These are phyloP conservation scores for Colletotrichum sp. DNA, from an alignment of 2,329 filamentous ascomycete genomes.

Conservation along the genomic window DNA sequence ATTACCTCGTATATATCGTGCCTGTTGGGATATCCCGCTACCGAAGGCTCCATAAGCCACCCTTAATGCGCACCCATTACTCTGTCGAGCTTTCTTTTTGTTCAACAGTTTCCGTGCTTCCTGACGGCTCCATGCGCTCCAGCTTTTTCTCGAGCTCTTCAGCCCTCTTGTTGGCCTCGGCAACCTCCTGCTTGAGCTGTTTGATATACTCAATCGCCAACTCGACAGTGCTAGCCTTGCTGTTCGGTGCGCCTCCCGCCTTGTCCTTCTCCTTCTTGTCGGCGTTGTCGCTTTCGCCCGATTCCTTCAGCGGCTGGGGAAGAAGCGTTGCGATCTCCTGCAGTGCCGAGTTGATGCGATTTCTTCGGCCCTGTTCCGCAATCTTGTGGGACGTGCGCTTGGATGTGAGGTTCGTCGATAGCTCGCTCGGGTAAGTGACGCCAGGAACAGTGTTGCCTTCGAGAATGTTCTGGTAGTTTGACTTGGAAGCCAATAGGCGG, in stretches of 20 bases:
- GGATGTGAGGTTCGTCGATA: constrained; percentile 92
- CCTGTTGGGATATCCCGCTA: neutral
- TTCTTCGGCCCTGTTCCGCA: constrained; percentile 92
- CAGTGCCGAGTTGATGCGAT: constrained; percentile 92
- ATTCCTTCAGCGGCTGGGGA: constrained; percentile 60
- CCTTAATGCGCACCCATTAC: neutral
- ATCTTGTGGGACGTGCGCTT: constrained; percentile 98
- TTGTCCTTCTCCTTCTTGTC: constrained; percentile 50
- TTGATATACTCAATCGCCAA: constrained; percentile 96
- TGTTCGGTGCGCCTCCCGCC: constrained; percentile 66
- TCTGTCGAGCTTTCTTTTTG: neutral
- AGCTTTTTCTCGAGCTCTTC: constrained; percentile 70
- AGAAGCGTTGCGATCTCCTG: constrained; percentile 89
- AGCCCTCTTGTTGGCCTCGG: constrained; percentile 67
- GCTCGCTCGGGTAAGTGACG: constrained; percentile 85
- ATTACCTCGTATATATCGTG: constrained; percentile 15
- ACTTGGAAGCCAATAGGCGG: constrained; percentile 89
- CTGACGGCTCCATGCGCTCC: constrained; percentile 15
- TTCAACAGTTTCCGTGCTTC: neutral
- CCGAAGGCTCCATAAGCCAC: neutral
- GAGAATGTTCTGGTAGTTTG: constrained; percentile 96
- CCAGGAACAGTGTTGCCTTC: constrained; percentile 92
- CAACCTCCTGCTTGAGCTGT: constrained; percentile 76
- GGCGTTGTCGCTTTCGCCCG: constrained; percentile 47
- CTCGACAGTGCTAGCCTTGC: constrained; percentile 98